A percentile compares a stretch with the other conserved stretches of the same genome.
Conservation (phyloP, 2,329 filamentous ascomycete species). For the Exophiala spinifera region DNA sequence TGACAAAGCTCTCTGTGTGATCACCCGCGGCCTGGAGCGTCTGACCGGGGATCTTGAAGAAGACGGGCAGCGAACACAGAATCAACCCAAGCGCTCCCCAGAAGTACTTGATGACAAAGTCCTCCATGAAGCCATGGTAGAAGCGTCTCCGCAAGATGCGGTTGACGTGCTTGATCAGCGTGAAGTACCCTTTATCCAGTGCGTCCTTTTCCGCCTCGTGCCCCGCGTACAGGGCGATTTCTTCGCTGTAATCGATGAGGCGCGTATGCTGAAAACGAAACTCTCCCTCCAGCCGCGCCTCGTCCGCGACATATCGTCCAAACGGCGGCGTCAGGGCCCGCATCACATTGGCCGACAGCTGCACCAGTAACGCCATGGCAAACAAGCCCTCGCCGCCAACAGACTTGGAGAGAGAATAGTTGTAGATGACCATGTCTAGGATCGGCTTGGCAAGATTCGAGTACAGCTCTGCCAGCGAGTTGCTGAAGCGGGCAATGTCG, state of each 20-base stretch:
- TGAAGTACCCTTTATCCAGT: slow-evolving; percentile 97
- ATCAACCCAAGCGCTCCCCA: slow-evolving; percentile 92
- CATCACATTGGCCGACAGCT: slow-evolving; percentile 90
- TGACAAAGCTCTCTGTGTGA: slow-evolving; percentile 74
- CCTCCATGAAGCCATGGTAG: slow-evolving; percentile 99
- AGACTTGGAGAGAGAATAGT: slow-evolving; percentile 85
- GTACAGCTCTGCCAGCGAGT: slow-evolving; percentile 90
- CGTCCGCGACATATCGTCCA: slow-evolving; percentile 95
- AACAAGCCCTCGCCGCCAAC: slow-evolving; percentile 96
- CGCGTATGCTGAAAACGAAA: slow-evolving; percentile 94
- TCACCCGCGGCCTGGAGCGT: slow-evolving; percentile 50
- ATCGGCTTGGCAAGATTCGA: slow-evolving; percentile 94
- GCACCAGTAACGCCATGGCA: slow-evolving; percentile 90
- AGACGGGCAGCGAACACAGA: slow-evolving; percentile 91
- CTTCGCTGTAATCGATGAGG: slow-evolving; percentile 93
- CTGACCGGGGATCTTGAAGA: slow-evolving; percentile 82
- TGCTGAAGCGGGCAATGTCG: slow-evolving; percentile 93
- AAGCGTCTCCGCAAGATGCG: slow-evolving; percentile 84
- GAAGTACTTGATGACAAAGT: slow-evolving; percentile 99
- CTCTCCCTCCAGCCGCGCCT: slow-evolving; percentile 89
- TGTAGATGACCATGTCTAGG: slow-evolving; percentile 95
- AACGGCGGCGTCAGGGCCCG: slow-evolving; percentile 91
- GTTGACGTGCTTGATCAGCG: slow-evolving; percentile 97
- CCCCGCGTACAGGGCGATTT: slow-evolving; percentile 86
- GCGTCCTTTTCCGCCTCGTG: slow-evolving; percentile 95